Base-by-base conservation (phyloP, 1,139 yeast genomes). In the Kodamaea suecica region DNA sequence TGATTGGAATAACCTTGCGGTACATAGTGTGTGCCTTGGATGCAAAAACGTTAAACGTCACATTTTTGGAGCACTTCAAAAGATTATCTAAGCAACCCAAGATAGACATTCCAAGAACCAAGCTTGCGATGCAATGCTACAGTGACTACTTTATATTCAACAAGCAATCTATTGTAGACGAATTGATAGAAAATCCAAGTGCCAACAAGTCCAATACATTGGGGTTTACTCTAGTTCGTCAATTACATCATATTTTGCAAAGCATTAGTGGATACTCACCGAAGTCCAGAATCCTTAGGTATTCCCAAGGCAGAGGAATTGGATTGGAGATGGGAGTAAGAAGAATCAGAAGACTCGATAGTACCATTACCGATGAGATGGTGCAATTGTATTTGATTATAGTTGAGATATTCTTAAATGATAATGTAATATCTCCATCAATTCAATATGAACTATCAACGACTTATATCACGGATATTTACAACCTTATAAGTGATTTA, bases 121-220 rank as follows among this genome's bases (percentile, higher is more conserved):
- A 21, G 15, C 17, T 38, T 6, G 35, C 30, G 9, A 24, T 43
- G 17, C 27, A 35, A n/a, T 36, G 45, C 14, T 19, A 38, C n/a
- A 35, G 38, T 24, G 42, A 36, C 26, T 43, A 43, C 20, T n/a
- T 41, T 5, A 24, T 32, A 11, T 33, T 34, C 23, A 41, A 43
- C 30, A 31, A 33, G 21, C 14, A 34, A 4, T 12, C 17, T 2
- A 36, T 39, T 20, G 16, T 13, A 4, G 10, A 11, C 5, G 28
- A 25, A 25, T 6, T 25, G 7, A 4, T 25, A 5, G 8, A 20
- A 0, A 19, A 31, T 23, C 30, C 32, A 3, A 21, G 19, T n/a
- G 21, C 13, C 14, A 27, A 29, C 21, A 31, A 16, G 10, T 11
- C 23, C 13, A 19, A 24, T 12, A 12, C 25, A 10, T 25, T 14